Evolutionary conservation across 768 basidiomycete genomes (phyloP).

Genomic region (Lentinula sp.): DNA sequence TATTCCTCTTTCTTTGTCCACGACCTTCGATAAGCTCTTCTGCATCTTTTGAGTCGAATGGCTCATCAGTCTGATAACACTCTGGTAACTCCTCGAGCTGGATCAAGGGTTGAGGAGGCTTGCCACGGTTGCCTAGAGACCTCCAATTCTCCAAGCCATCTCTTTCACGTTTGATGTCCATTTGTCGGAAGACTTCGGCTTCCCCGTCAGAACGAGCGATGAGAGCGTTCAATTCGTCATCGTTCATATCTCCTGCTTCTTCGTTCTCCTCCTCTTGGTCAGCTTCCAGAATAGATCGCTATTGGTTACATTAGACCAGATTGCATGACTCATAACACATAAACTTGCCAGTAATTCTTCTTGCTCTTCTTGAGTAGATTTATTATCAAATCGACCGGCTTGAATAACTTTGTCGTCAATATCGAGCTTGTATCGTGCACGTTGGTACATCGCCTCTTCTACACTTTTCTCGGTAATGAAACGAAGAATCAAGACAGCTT

Average conservation of each 20-base stretch:
- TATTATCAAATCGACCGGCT: conserved; percentile 98
- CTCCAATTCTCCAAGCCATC: conserved; percentile 64
- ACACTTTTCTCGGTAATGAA: conserved; percentile 98
- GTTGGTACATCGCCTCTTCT: conserved; percentile 95
- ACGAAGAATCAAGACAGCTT: conserved; percentile 92
- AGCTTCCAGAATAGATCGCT: conserved; percentile 88
- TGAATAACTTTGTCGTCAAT: conserved; percentile 99
- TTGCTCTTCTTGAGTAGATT: conserved; percentile 95
- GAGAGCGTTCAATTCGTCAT: conserved; percentile 91
- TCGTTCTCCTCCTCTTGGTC: conserved; percentile 89
- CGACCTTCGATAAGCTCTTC: conserved; percentile 74
- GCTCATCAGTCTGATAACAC: conserved; percentile 83
- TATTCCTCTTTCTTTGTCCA: conserved; percentile 76
- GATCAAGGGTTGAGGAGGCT: conserved; percentile 72
- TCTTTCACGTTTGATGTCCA: conserved; percentile 78
- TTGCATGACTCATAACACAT: neutral
- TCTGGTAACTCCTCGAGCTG: conserved; percentile 87
- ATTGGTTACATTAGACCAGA: conserved; percentile 9
- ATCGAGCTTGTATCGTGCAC: conserved; percentile 93
- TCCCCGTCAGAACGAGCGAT: conserved; percentile 85
- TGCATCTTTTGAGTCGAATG: conserved; percentile 56
- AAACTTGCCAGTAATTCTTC: conserved; percentile 82
- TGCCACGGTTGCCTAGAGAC: conserved; percentile 67
- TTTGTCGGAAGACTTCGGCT: conserved; percentile 63
- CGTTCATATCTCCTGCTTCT: conserved; percentile 88